Conservation (phyloP, 2,329 filamentous ascomycete genomes). For the Paecilomyces dactylethromorphus region DNA sequence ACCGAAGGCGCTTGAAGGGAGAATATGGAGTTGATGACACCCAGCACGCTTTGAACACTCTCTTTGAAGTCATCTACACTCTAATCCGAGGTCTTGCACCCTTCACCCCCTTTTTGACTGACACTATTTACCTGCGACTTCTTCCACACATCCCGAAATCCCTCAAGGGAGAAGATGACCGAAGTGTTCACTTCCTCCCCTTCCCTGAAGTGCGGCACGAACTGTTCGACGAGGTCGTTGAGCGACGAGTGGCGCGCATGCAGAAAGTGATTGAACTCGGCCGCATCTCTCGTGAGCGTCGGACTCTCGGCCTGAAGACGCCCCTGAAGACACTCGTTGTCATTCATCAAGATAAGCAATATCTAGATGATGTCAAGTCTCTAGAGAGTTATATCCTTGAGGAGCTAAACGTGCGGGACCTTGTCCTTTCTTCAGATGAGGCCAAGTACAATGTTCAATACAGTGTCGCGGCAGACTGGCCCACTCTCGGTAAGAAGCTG, state of each 20-base stretch:
- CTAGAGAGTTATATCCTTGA: constrained; percentile 84
- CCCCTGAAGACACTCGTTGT: constrained; percentile 85
- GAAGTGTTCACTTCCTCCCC: constrained; percentile 85
- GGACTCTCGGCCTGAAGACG: constrained; percentile 79
- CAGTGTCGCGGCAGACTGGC: constrained; percentile 85
- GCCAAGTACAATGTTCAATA: constrained; percentile 89
- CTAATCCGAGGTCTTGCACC: constrained; percentile 82
- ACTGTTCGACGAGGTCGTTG: constrained; percentile 78
- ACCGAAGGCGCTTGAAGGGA: constrained; percentile 83
- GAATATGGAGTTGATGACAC: constrained; percentile 83
- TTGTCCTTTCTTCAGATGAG: constrained; percentile 80
- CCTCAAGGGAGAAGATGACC: constrained; percentile 62
- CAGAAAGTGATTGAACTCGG: constrained; percentile 91
- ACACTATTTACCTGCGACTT: constrained; percentile 84
- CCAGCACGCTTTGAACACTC: constrained; percentile 80
- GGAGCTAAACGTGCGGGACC: constrained; percentile 82
- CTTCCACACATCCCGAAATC: constrained; percentile 73
- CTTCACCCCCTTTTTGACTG: constrained; percentile 92
- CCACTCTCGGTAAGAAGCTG: constrained; percentile 89
- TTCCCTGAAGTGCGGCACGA: constrained; percentile 87
- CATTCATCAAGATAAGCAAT: constrained; percentile 75
- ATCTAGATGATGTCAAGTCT: constrained; percentile 78
- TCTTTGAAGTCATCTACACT: constrained; percentile 90
- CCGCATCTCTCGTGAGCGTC: constrained; percentile 77
- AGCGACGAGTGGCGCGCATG: constrained; percentile 84